A percentile compares a stretch with the other conserved stretches of the same genome.
Evolutionary conservation across 768 basidiomycete genomes (phyloP).

Genomic region (Auriscalpium orientale): DNA sequence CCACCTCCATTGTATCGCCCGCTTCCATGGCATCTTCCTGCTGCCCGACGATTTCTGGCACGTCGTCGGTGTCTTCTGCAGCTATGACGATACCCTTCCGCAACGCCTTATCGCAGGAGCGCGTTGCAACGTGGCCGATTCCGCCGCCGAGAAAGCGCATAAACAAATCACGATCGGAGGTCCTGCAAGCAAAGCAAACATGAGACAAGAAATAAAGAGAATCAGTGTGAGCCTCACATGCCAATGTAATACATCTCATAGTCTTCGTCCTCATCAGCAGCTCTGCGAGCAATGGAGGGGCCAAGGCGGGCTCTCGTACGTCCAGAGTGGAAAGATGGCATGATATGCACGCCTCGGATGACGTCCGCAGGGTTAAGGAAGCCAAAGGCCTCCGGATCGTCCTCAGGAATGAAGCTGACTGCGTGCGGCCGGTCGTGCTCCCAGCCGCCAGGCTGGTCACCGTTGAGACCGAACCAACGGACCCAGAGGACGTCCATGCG

Average conservation of each 20-base stretch:
- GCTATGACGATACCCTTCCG: constrained; percentile 15
- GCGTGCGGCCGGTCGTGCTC: constrained; percentile 7
- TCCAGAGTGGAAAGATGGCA: constrained; percentile 23
- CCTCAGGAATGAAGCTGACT: constrained; percentile 18
- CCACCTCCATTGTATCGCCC: constrained; percentile 34
- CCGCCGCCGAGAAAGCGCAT: not conserved
- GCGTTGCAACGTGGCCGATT: constrained; percentile 12
- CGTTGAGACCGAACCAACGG: constrained; percentile 22
- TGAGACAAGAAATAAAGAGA: too few relatives aligned
- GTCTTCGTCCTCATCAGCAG: constrained; percentile 11
- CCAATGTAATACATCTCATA: not conserved
- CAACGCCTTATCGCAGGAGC: constrained; percentile 33
- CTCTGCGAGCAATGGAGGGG: not conserved
- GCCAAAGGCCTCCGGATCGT: constrained; percentile 22
- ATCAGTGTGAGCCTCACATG: too few relatives aligned
- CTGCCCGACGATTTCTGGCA: constrained; percentile 27
- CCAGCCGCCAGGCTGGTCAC: not conserved
- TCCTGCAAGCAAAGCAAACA: too few relatives aligned
- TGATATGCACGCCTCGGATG: constrained; percentile 25
- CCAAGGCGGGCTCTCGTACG: too few relatives aligned
- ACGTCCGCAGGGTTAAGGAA: constrained; percentile 30
- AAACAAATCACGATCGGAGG: not conserved
- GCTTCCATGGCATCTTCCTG: constrained; percentile 45
- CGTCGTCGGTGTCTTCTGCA: constrained; percentile 18
- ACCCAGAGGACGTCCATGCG: constrained; percentile 28